A percentile compares a stretch with the other conserved stretches of the same genome.
Evolutionary conservation across 2,329 filamentous ascomycete species (phyloP).

Genomic region (Aspergillus oerlinghausenensis): DNA sequence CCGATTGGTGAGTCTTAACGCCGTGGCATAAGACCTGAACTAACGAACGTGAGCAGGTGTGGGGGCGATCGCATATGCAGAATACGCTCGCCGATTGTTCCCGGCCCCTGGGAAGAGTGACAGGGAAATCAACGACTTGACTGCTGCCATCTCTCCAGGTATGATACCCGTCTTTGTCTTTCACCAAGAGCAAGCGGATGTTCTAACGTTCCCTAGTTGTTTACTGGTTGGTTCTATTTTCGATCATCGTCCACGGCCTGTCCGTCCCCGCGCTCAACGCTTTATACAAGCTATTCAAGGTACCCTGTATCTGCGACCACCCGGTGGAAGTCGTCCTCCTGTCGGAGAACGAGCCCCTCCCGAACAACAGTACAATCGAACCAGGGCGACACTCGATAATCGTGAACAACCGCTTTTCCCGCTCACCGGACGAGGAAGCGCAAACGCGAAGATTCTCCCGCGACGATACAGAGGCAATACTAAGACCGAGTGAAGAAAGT

Average conservation of each 20-base stretch:
- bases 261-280: slow-evolving; percentile 33
- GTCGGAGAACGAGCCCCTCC: slow-evolving; percentile 32
- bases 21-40: background rate
- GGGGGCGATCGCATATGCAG: slow-evolving; percentile 44
- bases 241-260: slow-evolving; percentile 36
- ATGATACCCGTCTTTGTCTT: background rate
- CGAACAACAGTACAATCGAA: slow-evolving; percentile 30
- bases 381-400: slow-evolving; percentile 26
- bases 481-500: slow-evolving; percentile 9
- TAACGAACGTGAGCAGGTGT: slow-evolving; percentile 26
- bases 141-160: slow-evolving; percentile 38
- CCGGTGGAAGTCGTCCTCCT: slow-evolving; percentile 30
- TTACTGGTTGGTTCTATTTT: slow-evolving; percentile 44
- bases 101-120: slow-evolving; percentile 38
- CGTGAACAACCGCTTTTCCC: slow-evolving; percentile 34
- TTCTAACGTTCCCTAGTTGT: slow-evolving; percentile 31
- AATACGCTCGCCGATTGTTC: slow-evolving; percentile 43
- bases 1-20: slow-evolving; percentile 33
- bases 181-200: background rate
- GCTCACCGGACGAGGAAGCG: slow-evolving; percentile 9
- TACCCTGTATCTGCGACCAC: slow-evolving; percentile 29
- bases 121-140: slow-evolving; percentile 38
- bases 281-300: slow-evolving; percentile 27
- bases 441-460: slow-evolving; percentile 5
- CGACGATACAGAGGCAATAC: slow-evolving; percentile 10